Conservation (phyloP, 148 eudicot species). For the Cornus suecica region DNA sequence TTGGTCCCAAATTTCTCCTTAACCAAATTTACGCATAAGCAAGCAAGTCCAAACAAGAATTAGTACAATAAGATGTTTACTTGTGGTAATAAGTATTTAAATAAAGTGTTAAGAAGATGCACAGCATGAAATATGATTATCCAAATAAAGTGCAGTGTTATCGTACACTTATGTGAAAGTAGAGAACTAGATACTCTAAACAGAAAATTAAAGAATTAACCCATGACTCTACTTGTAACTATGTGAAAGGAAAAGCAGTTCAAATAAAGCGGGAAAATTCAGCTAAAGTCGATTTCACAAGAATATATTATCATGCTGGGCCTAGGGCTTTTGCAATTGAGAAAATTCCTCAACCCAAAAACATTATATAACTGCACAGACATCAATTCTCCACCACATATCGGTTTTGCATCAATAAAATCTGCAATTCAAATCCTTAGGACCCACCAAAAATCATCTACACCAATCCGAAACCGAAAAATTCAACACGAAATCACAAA, state of each 20-base stretch:
- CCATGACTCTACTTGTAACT: not conserved
- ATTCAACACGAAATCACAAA: not conserved
- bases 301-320: not conserved
- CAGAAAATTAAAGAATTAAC: too few species aligned
- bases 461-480: not conserved
- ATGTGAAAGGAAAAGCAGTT: not conserved
- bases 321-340: not conserved
- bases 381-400: not conserved
- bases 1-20: too few species aligned
- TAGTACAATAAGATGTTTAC: too few species aligned
- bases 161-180: too few species aligned
- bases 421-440: not conserved
- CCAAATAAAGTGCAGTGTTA: too few species aligned
- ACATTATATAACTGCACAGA: not conserved
- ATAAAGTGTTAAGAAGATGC: too few species aligned
- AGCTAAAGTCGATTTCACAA: not conserved
- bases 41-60: too few species aligned
- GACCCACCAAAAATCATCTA: not conserved
- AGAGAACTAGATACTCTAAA: too few species aligned
- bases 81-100: too few species aligned
- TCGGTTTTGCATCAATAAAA: not conserved
- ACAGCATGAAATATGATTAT: too few species aligned
- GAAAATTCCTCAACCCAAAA: not conserved
- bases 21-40: too few species aligned
- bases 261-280: not conserved